phyloP scores from a whole-genome alignment of 139 green algal genomes.

The Chlamydomonas sp. region DNA sequence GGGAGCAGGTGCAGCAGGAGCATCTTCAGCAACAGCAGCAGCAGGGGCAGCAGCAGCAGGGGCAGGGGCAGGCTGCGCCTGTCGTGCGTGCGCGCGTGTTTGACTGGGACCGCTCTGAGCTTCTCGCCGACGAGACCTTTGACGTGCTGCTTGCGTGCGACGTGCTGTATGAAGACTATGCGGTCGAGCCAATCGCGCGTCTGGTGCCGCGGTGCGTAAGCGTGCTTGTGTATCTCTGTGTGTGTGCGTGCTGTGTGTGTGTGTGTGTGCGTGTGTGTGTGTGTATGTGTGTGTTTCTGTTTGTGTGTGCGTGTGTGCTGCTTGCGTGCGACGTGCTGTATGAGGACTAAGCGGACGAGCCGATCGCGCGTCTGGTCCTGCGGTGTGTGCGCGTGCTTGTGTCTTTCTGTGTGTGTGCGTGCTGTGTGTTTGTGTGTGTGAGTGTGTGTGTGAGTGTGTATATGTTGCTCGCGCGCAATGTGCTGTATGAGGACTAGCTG shows the following conservation, averaged over 20 bases:
- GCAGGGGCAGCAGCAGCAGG: constrained; percentile 2
- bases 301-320: no score
- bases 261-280: not conserved
- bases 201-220: constrained; percentile 28
- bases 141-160: constrained; percentile 64
- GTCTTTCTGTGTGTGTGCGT: not conserved
- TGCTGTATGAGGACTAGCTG: constrained; percentile 58
- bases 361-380: constrained; percentile 4
- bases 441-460: not conserved
- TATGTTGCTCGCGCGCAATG: constrained; percentile 54
- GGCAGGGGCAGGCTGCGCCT: not conserved
- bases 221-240: not conserved
- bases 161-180: constrained; percentile 55
- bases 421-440: not conserved
- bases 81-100: constrained; percentile 34
- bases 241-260: not conserved
- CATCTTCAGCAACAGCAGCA: constrained; percentile 16
- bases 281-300: not conserved
- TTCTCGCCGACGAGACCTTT: constrained; percentile 21
- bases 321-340: constrained; percentile 70
- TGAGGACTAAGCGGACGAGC: constrained; percentile 41
- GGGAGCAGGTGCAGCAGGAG: constrained; percentile 12
- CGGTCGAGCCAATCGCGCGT: constrained; percentile 44
- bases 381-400: not conserved
- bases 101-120: constrained; percentile 41